A percentile compares a stretch with the other conserved stretches of the same genome.
Evolutionary conservation across 768 basidiomycete genomes (phyloP).

Genomic region (Mycena olivaceomarginata): DNA sequence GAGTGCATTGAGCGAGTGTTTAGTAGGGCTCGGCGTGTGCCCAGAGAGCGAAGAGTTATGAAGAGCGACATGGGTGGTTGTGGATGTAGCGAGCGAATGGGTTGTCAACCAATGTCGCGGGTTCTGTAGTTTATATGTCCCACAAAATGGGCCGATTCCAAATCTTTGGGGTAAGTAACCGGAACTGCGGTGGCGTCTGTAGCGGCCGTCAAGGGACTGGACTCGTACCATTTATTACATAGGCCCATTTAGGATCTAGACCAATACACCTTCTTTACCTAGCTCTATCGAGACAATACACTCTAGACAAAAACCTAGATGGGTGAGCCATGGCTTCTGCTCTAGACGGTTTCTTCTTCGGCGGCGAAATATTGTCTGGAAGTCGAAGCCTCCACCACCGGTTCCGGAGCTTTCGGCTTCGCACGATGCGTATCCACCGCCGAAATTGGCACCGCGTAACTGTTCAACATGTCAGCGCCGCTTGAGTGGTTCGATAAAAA

Average conservation of each 20-base stretch:
- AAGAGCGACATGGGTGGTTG: constrained; percentile 20
- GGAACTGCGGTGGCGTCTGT: constrained; percentile 1
- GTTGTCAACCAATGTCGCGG: background rate
- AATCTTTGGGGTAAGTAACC: constrained; percentile 24
- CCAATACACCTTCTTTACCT: background rate
- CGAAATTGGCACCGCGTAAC: constrained; percentile 91
- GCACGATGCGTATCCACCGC: constrained; percentile 96
- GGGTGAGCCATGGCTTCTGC: background rate
- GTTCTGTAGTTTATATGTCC: constrained; percentile 16
- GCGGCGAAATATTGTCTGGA: constrained; percentile 67
- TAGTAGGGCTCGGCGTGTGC: constrained; percentile 24
- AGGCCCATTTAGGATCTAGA: constrained; percentile 29
- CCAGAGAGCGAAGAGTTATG: constrained; percentile 36
- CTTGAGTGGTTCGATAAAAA: constrained; percentile 9
- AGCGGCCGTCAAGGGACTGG: constrained; percentile 19
- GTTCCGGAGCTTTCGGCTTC: constrained; percentile 68
- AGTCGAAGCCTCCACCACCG: constrained; percentile 55
- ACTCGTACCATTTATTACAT: constrained; percentile 24
- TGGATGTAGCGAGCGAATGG: background rate
- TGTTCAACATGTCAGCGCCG: constrained; percentile 50
- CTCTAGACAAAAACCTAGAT: background rate
- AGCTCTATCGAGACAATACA: constrained; percentile 12
- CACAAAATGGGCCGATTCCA: constrained; percentile 30
- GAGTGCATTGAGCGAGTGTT: constrained; percentile 39
- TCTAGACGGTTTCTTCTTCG: constrained; percentile 42